Evolutionary conservation across 345 rosid genomes (phyloP).

Genomic region (Conringia planisiliqua): DNA sequence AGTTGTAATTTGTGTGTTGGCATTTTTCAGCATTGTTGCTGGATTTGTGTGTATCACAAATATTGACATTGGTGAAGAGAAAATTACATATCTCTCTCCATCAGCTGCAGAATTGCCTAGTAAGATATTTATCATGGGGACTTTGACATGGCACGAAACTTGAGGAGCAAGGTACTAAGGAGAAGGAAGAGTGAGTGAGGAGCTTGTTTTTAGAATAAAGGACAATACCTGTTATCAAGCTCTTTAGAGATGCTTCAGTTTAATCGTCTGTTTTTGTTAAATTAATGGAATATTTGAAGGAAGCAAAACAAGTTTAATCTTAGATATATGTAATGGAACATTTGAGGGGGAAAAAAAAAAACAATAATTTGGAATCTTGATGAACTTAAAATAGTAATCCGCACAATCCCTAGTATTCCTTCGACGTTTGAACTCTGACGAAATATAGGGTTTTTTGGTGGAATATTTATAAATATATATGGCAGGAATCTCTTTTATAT

Average conservation of each 20-base stretch:
- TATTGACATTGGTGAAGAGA: neutral
- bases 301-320: no score
- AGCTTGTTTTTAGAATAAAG: no score
- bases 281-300: no score
- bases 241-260: neutral
- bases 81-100: constrained; percentile 19
- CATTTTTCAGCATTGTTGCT: constrained; percentile 25
- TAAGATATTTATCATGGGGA: constrained; percentile 12
- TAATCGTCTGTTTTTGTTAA: no score
- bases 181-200: neutral
- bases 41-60: constrained; percentile 15
- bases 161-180: neutral
- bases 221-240: neutral
- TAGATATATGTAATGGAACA: no score
- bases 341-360: no score
- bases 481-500: neutral
- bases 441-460: no score
- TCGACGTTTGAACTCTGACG: no score
- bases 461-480: no score
- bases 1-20: neutral
- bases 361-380: neutral
- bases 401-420: no score
- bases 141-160: neutral
- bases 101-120: constrained; percentile 1
- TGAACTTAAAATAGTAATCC: no score